phyloP scores from a whole-genome alignment of 2,329 filamentous ascomycete genomes.

The Sporothrix mexicana region DNA sequence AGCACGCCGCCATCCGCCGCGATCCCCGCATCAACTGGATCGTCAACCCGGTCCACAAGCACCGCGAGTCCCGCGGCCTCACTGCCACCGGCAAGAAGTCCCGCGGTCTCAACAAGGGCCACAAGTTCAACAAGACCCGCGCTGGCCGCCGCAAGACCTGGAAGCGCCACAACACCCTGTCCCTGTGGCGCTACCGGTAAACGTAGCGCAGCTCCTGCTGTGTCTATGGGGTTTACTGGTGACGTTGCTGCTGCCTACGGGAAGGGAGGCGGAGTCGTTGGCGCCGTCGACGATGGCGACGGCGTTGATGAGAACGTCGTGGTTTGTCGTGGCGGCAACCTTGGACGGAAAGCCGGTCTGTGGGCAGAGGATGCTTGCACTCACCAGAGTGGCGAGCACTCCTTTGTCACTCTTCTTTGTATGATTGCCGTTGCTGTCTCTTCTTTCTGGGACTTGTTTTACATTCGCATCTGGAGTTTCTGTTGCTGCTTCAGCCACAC shows the following conservation, averaged over 20 bases:
- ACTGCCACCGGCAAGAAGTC: conserved; percentile 99
- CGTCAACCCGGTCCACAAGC: conserved; percentile 99
- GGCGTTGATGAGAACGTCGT: conserved; percentile 35
- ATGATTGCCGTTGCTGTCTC: not conserved
- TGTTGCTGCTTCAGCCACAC: not conserved
- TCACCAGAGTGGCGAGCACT: not conserved
- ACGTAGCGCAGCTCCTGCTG: conserved; percentile 32
- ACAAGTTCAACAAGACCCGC: conserved; percentile 98
- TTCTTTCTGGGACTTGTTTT: not conserved
- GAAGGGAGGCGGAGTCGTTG: conserved; percentile 23
- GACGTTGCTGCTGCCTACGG: conserved; percentile 15
- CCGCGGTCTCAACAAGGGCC: conserved; percentile 98
- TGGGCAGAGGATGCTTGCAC: not conserved
- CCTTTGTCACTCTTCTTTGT: not conserved
- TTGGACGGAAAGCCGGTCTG: conserved; percentile 20
- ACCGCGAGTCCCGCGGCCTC: conserved; percentile 96
- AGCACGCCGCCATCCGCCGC: conserved; percentile 99
- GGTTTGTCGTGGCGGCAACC: conserved; percentile 31
- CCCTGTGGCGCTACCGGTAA: conserved; percentile 97
- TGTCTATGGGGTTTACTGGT: not conserved
- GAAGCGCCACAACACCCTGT: conserved; percentile 99
- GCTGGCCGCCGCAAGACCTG: conserved; percentile 99
- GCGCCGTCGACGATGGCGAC: conserved; percentile 31
- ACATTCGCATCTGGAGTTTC: not conserved
- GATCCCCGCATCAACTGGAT: conserved; percentile 99